Conservation (phyloP, 2,329 filamentous ascomycete species). For the Claviceps humidiphila region DNA sequence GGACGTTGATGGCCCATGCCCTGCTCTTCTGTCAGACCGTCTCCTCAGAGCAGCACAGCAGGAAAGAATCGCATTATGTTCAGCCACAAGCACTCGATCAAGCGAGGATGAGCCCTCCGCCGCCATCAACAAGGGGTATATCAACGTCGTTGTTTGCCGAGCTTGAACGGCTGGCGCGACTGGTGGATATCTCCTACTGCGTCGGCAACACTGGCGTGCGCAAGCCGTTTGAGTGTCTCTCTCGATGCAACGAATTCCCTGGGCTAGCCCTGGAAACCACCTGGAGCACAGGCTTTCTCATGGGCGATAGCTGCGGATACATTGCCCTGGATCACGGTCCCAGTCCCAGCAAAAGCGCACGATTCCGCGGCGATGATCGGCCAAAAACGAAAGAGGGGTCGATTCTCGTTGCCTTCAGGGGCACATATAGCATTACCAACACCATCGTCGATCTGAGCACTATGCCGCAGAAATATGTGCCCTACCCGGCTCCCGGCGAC, state of each 20-base stretch:
- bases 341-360: slow-evolving; percentile 6
- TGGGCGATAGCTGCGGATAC: slow-evolving; percentile 89
- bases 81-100: not conserved
- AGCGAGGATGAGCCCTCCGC: not conserved
- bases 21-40: not conserved
- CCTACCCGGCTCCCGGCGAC: slow-evolving; percentile 54
- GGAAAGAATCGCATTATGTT: too few relatives aligned
- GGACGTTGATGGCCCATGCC: not conserved
- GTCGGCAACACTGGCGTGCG: slow-evolving; percentile 72
- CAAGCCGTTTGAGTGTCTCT: slow-evolving; percentile 73
- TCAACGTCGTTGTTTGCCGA: slow-evolving; percentile 58
- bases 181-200: slow-evolving; percentile 92
- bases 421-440: slow-evolving; percentile 88
- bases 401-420: slow-evolving; percentile 81
- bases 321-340: slow-evolving; percentile 64
- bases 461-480: slow-evolving; percentile 77
- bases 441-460: slow-evolving; percentile 84
- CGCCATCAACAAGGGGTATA: slow-evolving; percentile 21
- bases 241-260: slow-evolving; percentile 74
- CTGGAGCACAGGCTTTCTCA: slow-evolving; percentile 79
- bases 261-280: slow-evolving; percentile 66
- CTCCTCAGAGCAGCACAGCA: not conserved
- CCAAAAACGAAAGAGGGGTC: slow-evolving; percentile 13
- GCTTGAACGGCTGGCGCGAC: slow-evolving; percentile 75
- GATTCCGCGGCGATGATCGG: slow-evolving; percentile 7